Percentiles rank a stretch among this genome's conserved stretches.
Evolutionary conservation across 192 early-diverging fungal genomes (phyloP).

Genomic region (Entrophospora sp.): DNA sequence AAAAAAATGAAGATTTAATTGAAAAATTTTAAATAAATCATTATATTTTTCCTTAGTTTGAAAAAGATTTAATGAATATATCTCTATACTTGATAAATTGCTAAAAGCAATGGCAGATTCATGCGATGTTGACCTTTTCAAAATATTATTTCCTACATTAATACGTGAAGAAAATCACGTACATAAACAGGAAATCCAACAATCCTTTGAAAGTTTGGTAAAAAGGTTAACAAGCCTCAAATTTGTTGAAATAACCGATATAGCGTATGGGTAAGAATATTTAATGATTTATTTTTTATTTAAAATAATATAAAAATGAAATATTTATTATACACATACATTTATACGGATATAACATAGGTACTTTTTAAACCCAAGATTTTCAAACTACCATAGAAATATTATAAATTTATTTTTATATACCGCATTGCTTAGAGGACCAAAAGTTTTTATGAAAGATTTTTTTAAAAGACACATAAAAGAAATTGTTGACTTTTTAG

Average conservation of each 20-base stretch:
- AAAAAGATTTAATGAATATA: constrained; percentile 43
- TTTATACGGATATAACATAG: constrained; percentile 17
- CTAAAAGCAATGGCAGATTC: constrained; percentile 37
- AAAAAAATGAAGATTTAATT: neutral
- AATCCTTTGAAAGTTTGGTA: constrained; percentile 26
- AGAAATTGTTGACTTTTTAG: constrained; percentile 42
- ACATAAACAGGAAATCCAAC: constrained; percentile 31
- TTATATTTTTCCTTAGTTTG: neutral
- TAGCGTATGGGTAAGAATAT: constrained; percentile 37
- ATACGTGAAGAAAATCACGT: constrained; percentile 45
- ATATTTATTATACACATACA: neutral
- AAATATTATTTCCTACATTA: constrained; percentile 41
- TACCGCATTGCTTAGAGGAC: constrained; percentile 38
- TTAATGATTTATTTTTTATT: neutral
- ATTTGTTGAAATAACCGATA: constrained; percentile 29
- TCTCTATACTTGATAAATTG: constrained; percentile 41
- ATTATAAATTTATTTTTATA: constrained; percentile 40
- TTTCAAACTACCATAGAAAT: constrained; percentile 30
- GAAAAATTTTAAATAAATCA: neutral
- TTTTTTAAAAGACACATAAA: constrained; percentile 45
- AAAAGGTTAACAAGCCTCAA: constrained; percentile 32
- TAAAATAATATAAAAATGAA: neutral
- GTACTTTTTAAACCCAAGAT: neutral
- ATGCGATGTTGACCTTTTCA: constrained; percentile 36
- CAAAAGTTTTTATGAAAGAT: constrained; percentile 30